A percentile compares a stretch with the other conserved stretches of the same genome.
These are phyloP conservation scores for Leonotis leonurus DNA, from an alignment of 257 asterid species.

Conservation along the genomic window DNA sequence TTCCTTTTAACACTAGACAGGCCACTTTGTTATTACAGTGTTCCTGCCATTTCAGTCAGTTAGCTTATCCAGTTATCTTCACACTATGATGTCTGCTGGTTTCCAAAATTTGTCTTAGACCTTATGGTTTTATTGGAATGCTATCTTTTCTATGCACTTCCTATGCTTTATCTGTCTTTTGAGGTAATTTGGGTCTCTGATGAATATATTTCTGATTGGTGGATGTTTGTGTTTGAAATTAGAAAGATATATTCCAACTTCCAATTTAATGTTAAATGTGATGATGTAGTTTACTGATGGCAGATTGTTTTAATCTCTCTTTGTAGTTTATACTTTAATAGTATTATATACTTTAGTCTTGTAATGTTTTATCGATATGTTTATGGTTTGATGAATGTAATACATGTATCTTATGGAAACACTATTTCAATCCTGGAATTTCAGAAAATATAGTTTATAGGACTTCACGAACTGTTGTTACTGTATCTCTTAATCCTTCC, in stretches of 20 bases:
- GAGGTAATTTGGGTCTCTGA: too few relatives aligned
- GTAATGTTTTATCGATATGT: background rate
- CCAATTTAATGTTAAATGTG: background rate
- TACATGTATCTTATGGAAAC: background rate
- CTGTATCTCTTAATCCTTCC: background rate
- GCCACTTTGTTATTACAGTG: background rate
- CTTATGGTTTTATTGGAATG: too few relatives aligned
- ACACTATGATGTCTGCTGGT: too few relatives aligned
- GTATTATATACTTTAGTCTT: too few relatives aligned
- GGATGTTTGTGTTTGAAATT: too few relatives aligned
- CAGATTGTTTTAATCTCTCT: background rate
- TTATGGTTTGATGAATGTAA: background rate
- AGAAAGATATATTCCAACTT: too few relatives aligned
- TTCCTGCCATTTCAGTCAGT: background rate
- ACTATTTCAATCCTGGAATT: background rate
- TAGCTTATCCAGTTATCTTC: background rate
- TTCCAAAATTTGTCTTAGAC: too few relatives aligned
- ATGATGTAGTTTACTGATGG: background rate
- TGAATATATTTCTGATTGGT: too few relatives aligned
- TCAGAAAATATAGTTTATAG: background rate
- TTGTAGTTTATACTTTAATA: background rate
- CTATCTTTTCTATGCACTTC: too few relatives aligned
- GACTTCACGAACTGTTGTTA: background rate
- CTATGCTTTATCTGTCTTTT: background rate
- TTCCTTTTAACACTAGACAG: background rate